Percentiles rank a stretch among this genome's conserved stretches.
Conservation (phyloP, 257 asterid genomes). For the Oldenlandia corymbosa region DNA sequence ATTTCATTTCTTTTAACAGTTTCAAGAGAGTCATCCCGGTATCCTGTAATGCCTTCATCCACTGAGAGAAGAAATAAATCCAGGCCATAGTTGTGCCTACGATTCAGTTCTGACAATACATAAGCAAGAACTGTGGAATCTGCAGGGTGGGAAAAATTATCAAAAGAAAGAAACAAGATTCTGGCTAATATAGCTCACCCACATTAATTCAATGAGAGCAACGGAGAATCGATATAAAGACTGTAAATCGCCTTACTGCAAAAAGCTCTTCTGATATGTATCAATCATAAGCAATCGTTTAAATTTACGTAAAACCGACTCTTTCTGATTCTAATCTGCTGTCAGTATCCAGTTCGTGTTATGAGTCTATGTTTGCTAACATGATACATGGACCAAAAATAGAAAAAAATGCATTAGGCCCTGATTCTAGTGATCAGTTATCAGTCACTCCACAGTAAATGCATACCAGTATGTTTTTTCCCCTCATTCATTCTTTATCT, state of each 20-base stretch:
- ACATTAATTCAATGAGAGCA: too few relatives aligned
- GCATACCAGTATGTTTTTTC: too few relatives aligned
- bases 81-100: slow-evolving; percentile 74
- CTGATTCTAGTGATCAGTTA: neutral
- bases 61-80: slow-evolving; percentile 92
- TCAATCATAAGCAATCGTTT: too few relatives aligned
- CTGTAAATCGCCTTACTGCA: neutral
- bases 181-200: neutral
- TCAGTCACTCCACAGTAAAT: neutral
- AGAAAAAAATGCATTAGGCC: neutral
- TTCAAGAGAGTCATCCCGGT: slow-evolving; percentile 96
- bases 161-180: neutral
- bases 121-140: slow-evolving; percentile 98
- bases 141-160: slow-evolving; percentile 21
- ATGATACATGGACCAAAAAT: neutral
- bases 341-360: too few relatives aligned
- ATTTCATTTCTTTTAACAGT: slow-evolving; percentile 96
- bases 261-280: neutral
- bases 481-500: too few relatives aligned
- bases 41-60: slow-evolving; percentile 97
- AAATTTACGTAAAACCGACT: too few relatives aligned
- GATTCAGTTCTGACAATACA: slow-evolving; percentile 80
- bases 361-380: too few relatives aligned
- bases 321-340: too few relatives aligned
- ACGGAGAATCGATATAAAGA: neutral